Evolutionary conservation across 805 yeast species (phyloP), one percentile per base, ranked within the genome.

Genomic region (Saccharomycopsis oosterbeekiorum): DNA sequence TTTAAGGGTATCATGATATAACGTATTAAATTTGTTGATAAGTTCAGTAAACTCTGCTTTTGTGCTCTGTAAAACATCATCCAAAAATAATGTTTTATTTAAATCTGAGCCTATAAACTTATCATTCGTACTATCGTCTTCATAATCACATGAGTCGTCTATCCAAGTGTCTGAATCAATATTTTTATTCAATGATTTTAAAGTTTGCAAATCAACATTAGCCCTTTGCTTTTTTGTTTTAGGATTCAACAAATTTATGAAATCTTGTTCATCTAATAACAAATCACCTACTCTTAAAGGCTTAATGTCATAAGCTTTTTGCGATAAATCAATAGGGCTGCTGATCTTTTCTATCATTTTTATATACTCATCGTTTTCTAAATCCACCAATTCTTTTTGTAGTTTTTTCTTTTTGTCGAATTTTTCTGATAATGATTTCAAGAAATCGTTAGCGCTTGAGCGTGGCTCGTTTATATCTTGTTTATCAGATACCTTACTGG

Each of bases 321-420:
- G 57, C 11, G 40, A 24, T 21, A 24, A 15, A 55, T 36, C 47
- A 36, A 42, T 19, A n/a, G 60, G 60, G 1, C 37, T 58, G 11
- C 50, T 17, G 15, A 60, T 41, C 26, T 54, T 58, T n/a, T 57
- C 63, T 51, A 60, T 50, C 29, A 54, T 42, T n/a, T 57, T 50
- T 8, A 62, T 8, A 34, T 59, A 59, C 34, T 57, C 60, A 51
- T 62, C 65, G 29, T 39, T 47, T 55, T 54, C 40, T n/a, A 62
- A 56, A 26, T 41, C 50, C 1, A 12, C 34, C 15, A 62, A 53
- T 39, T 62, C 61, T 19, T 58, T 58, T 37, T 62, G 55, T 19
- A 62, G 55, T 53, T 62, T 53, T 53, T 60, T 60, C 57, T 54
- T 53, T 56, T 58, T 14, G 56, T 53, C 53, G 19, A 60, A 24